Evolutionary conservation across 805 yeast genomes (phyloP).

Genomic region (Saturnispora gosingensis): DNA sequence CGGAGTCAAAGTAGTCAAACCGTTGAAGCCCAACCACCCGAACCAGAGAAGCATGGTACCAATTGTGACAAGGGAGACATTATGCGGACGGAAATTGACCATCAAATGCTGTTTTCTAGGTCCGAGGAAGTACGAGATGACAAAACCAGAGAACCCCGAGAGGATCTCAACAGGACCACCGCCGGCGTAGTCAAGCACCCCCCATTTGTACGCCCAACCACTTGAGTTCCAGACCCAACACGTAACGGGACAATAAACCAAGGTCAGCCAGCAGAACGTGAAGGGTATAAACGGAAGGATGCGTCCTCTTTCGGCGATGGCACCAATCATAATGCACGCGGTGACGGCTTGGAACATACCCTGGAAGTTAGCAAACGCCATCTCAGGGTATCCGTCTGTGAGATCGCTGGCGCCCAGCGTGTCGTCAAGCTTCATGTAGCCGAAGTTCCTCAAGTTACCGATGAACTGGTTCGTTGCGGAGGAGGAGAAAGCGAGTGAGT

Average conservation of each 20-base stretch:
- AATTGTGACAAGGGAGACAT: slow-evolving; percentile 80
- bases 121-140: slow-evolving; percentile 72
- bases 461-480: slow-evolving; percentile 77
- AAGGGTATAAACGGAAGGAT: slow-evolving; percentile 78
- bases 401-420: not conserved
- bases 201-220: slow-evolving; percentile 93
- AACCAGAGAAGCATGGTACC: slow-evolving; percentile 85
- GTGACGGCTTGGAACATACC: slow-evolving; percentile 92
- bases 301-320: slow-evolving; percentile 88
- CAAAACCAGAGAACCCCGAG: slow-evolving; percentile 87
- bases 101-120: slow-evolving; percentile 65
- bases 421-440: slow-evolving; percentile 62
- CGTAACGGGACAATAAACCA: slow-evolving; percentile 91
- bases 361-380: slow-evolving; percentile 79
- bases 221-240: slow-evolving; percentile 91
- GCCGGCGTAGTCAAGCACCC: slow-evolving; percentile 93
- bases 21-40: slow-evolving; percentile 96
- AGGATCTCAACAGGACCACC: slow-evolving; percentile 96
- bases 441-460: slow-evolving; percentile 79
- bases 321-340: slow-evolving; percentile 83
- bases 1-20: slow-evolving; percentile 79
- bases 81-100: slow-evolving; percentile 90
- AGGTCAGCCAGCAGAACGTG: slow-evolving; percentile 78
- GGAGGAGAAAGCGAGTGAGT: slow-evolving; percentile 78
- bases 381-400: slow-evolving; percentile 45